Base-by-base conservation (phyloP, 805 yeast species). In the Cyberlindnera japonica region DNA sequence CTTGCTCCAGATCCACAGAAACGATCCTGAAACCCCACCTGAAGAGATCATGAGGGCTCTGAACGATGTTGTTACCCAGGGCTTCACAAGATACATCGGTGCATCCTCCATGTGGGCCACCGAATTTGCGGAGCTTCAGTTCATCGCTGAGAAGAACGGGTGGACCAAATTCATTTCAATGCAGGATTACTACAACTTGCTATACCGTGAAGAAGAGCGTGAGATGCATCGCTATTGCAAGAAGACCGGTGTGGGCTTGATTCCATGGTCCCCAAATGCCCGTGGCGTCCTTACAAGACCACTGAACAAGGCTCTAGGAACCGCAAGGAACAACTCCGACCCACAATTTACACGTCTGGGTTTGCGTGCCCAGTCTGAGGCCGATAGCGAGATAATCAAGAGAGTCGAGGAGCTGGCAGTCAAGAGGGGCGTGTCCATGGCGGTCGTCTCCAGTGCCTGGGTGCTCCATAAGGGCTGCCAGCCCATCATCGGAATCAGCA, bases 231-330 rank as follows among this genome's bases (percentile, higher is more conserved):
- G 74, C 26, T 79, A 62, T 54, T 75, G 81, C 47, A 58, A 70
- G 14, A 62, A 59, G 31, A 69, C 71, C 19, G 72, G 72, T 8
- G 72, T 80, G 24, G 81, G 79, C 1, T 35, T 77, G 12, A 71
- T 77, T 38, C 83, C 83, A 6, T 79, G 78, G 77, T 71, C 79
- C 8, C 83, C 83, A 21, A 58, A 67, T 40, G 79, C 78, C 5
- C 61, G 75, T 43, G 84, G 85, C 3, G 26, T 73, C 3, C 62
- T 79, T 31, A 67, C 81, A 1, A 65, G 80, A 43, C 77, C 82
- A 0, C 33, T 45, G 2, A 47, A 18, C n/a, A 14, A 31, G 18
- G 18, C 41, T 10, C 9, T 25, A 4, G 22, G 16, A 19, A 39
- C 59, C 5, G 40, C 41, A 5, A 41, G 45, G 32, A 19, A 17